These are phyloP conservation scores for Fusarium temperatum DNA, from an alignment of 2,329 filamentous ascomycete species.

Conservation along the genomic window DNA sequence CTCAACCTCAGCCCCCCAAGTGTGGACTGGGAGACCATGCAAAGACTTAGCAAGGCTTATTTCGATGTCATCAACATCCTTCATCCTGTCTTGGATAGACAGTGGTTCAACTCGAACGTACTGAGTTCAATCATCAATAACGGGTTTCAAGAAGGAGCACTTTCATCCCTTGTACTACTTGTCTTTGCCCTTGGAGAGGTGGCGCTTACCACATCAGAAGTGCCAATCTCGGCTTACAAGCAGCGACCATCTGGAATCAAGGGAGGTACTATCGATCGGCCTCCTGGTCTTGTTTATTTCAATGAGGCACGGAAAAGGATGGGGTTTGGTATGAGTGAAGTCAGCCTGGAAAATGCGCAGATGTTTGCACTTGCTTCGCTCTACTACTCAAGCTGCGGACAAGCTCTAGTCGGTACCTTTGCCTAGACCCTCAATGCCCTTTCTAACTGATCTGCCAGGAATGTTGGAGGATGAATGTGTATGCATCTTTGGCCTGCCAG, in stretches of 20 bases:
- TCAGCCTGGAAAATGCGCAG: slow-evolving; percentile 67
- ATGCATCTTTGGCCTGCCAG: slow-evolving; percentile 66
- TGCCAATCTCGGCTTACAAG: slow-evolving; percentile 55
- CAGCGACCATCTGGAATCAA: slow-evolving; percentile 61
- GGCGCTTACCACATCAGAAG: slow-evolving; percentile 60
- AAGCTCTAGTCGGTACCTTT: slow-evolving; percentile 55
- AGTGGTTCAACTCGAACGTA: slow-evolving; percentile 59
- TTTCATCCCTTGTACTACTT: slow-evolving; percentile 63
- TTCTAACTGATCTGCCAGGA: slow-evolving; percentile 53
- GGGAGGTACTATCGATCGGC: slow-evolving; percentile 58
- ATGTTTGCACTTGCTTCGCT: slow-evolving; percentile 64
- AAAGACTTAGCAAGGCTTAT: slow-evolving; percentile 61
- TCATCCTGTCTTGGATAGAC: slow-evolving; percentile 67
- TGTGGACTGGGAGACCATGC: slow-evolving; percentile 60
- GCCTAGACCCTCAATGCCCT: neutral
- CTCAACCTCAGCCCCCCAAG: slow-evolving; percentile 30
- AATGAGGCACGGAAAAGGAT: slow-evolving; percentile 70
- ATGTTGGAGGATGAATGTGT: slow-evolving; percentile 66
- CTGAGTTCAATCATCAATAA: slow-evolving; percentile 55
- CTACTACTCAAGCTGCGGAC: slow-evolving; percentile 63
- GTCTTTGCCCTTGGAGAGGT: slow-evolving; percentile 68
- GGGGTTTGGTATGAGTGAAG: slow-evolving; percentile 64
- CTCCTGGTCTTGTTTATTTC: slow-evolving; percentile 67
- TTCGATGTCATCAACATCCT: slow-evolving; percentile 69
- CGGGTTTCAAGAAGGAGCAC: slow-evolving; percentile 57